phyloP scores from a whole-genome alignment of 495 filamentous ascomycete species.

The Penicillium flavigenum region DNA sequence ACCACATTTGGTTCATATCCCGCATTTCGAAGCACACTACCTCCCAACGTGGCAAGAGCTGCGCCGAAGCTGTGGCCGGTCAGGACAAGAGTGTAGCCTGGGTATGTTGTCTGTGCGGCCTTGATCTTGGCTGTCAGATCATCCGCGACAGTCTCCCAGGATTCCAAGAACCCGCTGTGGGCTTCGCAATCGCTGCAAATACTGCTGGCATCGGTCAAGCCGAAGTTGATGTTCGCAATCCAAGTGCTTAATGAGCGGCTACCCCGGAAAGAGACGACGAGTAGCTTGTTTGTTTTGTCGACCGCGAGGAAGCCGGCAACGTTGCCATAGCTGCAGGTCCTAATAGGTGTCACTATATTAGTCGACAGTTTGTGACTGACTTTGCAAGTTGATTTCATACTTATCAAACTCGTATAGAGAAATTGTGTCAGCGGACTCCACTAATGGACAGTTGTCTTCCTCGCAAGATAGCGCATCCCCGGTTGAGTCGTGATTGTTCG shows the following conservation, averaged over 20 bases:
- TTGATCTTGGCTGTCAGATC: conserved; percentile 39
- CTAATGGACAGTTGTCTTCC: conserved; percentile 57
- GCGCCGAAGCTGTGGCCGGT: conserved; percentile 72
- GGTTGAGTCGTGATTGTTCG: conserved; percentile 46
- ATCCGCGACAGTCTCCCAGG: conserved; percentile 51
- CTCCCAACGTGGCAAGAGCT: conserved; percentile 62
- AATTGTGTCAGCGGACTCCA: conserved; percentile 55
- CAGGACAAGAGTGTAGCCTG: conserved; percentile 53
- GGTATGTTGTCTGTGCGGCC: conserved; percentile 39
- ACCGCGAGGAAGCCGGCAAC: conserved; percentile 67
- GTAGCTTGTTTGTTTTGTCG: conserved; percentile 59
- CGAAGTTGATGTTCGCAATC: conserved; percentile 60
- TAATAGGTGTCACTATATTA: conserved; percentile 26
- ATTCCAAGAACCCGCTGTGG: conserved; percentile 55
- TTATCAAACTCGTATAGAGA: conserved; percentile 59
- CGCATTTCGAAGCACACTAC: conserved; percentile 53
- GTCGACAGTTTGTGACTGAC: not conserved
- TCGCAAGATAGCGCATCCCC: conserved; percentile 56
- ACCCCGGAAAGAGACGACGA: conserved; percentile 72
- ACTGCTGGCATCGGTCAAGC: conserved; percentile 26
- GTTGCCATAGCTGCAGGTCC: conserved; percentile 53
- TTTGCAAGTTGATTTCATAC: conserved; percentile 40
- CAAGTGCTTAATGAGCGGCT: conserved; percentile 62
- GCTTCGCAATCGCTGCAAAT: conserved; percentile 49
- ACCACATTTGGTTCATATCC: conserved; percentile 42